These are phyloP conservation scores for Botryotinia globosa DNA, from an alignment of 2,329 filamentous ascomycete species.

Conservation along the genomic window DNA sequence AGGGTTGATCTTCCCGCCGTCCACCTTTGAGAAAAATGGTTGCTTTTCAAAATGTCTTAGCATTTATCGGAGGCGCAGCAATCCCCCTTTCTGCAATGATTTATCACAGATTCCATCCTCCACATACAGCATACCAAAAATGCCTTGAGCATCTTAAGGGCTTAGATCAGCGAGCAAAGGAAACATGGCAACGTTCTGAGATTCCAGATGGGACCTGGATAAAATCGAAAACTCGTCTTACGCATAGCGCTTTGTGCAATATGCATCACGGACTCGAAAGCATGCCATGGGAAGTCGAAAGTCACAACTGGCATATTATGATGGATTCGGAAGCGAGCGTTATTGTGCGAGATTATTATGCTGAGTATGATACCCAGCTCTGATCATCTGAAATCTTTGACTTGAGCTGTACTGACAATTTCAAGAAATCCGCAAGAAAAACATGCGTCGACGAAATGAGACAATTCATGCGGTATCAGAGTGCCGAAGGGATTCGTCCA, in stretches of 20 bases:
- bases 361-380: not conserved
- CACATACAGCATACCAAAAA: not conserved
- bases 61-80: not conserved
- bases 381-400: not conserved
- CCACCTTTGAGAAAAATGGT: not conserved
- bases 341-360: not conserved
- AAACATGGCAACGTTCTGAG: not conserved
- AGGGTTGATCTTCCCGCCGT: not conserved
- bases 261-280: not conserved
- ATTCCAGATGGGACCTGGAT: not conserved
- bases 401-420: not conserved
- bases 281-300: not conserved
- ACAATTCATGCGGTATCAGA: not conserved
- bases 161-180: not conserved
- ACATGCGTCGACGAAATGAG: not conserved
- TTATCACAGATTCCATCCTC: not conserved
- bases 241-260: not conserved
- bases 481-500: not conserved
- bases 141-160: not conserved
- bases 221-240: not conserved
- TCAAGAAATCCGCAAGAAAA: not conserved
- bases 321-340: not conserved
- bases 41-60: not conserved
- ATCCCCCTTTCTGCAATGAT: not conserved
- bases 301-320: not conserved